Percentiles rank a stretch among this genome's conserved stretches.
Evolutionary conservation across 139 green algal species (phyloP).

Genomic region (Coccomyxa sp.): DNA sequence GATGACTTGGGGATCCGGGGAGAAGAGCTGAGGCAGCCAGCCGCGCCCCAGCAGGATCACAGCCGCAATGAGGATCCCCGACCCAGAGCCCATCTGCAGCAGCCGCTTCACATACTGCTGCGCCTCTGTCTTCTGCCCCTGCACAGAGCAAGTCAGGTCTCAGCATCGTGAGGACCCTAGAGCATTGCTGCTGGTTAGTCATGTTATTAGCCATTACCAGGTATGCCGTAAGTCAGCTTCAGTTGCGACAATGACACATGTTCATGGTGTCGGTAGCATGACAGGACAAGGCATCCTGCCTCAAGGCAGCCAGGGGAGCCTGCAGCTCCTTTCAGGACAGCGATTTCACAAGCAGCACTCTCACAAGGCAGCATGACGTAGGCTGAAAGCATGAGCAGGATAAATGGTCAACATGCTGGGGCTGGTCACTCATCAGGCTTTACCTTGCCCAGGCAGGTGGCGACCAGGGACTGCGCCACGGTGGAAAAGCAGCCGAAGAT

Average conservation of each 20-base stretch:
- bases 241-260: too few species aligned
- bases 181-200: too few species aligned
- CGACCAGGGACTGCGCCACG: constrained; percentile 51
- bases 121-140: constrained; percentile 6
- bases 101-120: constrained; percentile 7
- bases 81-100: constrained; percentile 15
- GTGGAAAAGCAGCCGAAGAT: constrained; percentile 68
- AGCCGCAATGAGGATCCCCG: background rate
- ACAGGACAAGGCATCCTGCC: background rate
- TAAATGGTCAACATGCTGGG: too few species aligned
- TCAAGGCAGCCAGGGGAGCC: background rate
- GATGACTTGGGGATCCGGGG: background rate
- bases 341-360: too few species aligned
- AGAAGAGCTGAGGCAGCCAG: constrained; percentile 12
- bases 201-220: too few species aligned
- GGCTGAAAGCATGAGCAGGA: too few species aligned
- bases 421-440: too few species aligned
- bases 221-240: too few species aligned
- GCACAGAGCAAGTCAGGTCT: background rate
- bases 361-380: too few species aligned
- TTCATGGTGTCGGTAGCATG: too few species aligned
- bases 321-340: background rate
- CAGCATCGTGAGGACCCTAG: background rate
- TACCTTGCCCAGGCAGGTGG: constrained; percentile 42
- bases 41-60: constrained; percentile 1